Conservation (phyloP, 208 protist genomes). For the Trypanosoma avium region DNA sequence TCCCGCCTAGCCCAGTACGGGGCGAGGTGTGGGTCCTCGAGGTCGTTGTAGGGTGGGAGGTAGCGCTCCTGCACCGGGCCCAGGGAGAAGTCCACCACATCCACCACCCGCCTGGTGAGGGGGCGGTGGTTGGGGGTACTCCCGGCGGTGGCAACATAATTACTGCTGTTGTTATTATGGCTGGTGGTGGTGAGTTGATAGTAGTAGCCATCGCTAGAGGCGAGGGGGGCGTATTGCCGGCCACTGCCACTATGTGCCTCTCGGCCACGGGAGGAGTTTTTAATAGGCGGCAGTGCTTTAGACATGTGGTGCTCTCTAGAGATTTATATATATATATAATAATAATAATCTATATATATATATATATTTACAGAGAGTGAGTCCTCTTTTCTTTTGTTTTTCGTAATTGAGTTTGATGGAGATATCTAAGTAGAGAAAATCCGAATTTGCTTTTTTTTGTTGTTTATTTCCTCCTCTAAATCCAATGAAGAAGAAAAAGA, state of each 20-base stretch:
- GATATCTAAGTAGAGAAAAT: too few species aligned
- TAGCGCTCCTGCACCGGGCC: slow-evolving; percentile 64
- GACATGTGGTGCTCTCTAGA: slow-evolving; percentile 22
- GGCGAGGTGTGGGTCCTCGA: slow-evolving; percentile 76
- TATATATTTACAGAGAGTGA: too few species aligned
- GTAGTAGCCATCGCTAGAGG: neutral
- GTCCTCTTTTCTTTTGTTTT: too few species aligned
- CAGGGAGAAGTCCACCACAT: slow-evolving; percentile 66
- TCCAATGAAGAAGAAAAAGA: too few species aligned
- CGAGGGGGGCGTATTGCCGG: neutral
- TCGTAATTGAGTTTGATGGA: too few species aligned
- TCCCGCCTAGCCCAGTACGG: slow-evolving; percentile 75
- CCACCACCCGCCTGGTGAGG: too few species aligned
- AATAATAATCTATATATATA: too few species aligned
- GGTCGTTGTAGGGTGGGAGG: slow-evolving; percentile 80
- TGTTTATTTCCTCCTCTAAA: neutral
- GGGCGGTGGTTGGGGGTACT: neutral
- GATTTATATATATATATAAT: too few species aligned
- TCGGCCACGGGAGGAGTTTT: neutral
- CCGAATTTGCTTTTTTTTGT: neutral
- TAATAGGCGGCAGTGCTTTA: slow-evolving; percentile 25
- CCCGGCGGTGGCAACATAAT: too few species aligned
- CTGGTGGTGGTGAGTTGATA: neutral
- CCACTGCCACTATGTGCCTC: neutral
- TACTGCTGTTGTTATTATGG: too few species aligned